Percentiles rank a stretch among this genome's conserved stretches.
phyloP scores from a whole-genome alignment of 1,139 yeast genomes.

The Hyphopichia khmerensis region DNA sequence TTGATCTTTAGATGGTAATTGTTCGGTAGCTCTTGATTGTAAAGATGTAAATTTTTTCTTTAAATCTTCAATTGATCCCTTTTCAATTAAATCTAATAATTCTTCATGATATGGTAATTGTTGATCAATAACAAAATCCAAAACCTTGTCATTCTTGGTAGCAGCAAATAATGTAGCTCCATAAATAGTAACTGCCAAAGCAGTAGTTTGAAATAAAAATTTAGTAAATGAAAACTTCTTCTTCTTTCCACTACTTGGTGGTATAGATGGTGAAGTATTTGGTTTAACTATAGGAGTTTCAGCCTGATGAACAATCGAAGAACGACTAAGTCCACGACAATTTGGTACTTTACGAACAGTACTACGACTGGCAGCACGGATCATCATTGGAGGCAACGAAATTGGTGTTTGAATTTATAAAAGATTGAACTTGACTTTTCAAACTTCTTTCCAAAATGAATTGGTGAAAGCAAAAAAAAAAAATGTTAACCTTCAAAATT shows the following conservation, averaged over 20 bases:
- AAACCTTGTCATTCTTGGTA: constrained; percentile 44
- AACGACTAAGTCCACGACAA: constrained; percentile 1
- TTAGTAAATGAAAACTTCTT: constrained; percentile 34
- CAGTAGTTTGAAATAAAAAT: constrained; percentile 31
- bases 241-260: constrained; percentile 4
- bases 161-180: constrained; percentile 44
- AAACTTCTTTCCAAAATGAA: too few species aligned
- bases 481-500: neutral
- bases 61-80: constrained; percentile 36
- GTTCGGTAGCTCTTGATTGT: constrained; percentile 17
- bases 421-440: too few species aligned
- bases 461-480: neutral
- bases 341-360: constrained; percentile 8
- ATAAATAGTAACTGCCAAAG: constrained; percentile 30
- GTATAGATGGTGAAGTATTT: constrained; percentile 8
- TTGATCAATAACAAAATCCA: constrained; percentile 47
- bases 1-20: constrained; percentile 32
- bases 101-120: constrained; percentile 48
- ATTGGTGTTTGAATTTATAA: too few species aligned
- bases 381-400: constrained; percentile 4
- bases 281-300: constrained; percentile 6
- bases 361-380: constrained; percentile 7
- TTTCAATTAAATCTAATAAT: constrained; percentile 39
- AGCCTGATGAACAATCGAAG: neutral
- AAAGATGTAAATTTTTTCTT: constrained; percentile 19